A percentile compares a stretch with the other conserved stretches of the same genome.
phyloP scores from a whole-genome alignment of 2,329 filamentous ascomycete species.

The Diaporthe destruens region DNA sequence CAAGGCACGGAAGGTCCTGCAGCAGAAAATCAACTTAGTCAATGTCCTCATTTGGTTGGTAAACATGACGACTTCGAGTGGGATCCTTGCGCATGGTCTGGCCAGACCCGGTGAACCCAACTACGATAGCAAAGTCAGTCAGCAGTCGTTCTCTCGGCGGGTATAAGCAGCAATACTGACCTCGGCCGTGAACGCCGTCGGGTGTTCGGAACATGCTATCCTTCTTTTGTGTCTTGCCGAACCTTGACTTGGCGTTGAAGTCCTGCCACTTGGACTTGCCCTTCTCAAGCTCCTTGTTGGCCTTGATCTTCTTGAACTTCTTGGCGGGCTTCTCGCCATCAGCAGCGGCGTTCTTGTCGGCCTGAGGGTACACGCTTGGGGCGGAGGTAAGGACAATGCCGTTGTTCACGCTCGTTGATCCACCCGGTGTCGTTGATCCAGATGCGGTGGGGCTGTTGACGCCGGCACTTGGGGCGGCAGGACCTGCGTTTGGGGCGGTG shows the following conservation, averaged over 20 bases:
- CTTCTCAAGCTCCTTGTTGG: constrained; percentile 89
- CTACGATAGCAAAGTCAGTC: constrained; percentile 61
- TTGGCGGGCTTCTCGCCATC: constrained; percentile 79
- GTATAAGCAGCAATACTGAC: constrained; percentile 60
- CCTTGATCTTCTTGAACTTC: constrained; percentile 90
- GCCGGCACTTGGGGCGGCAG: constrained; percentile 48
- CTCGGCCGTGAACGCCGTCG: constrained; percentile 86
- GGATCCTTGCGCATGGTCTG: constrained; percentile 96
- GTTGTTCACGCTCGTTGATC: constrained; percentile 50
- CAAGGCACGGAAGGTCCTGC: constrained; percentile 43
- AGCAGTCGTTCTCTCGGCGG: background rate
- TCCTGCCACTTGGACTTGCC: constrained; percentile 96
- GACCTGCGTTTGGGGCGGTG: constrained; percentile 58
- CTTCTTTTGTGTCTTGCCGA: constrained; percentile 78
- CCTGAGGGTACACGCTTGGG: constrained; percentile 67
- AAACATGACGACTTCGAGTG: constrained; percentile 84
- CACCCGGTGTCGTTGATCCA: constrained; percentile 33
- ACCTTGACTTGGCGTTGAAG: constrained; percentile 83
- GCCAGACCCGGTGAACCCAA: constrained; percentile 96
- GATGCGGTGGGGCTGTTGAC: constrained; percentile 35
- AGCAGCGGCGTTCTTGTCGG: constrained; percentile 75
- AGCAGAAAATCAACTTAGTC: constrained; percentile 63
- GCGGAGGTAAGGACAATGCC: constrained; percentile 68
- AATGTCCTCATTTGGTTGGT: constrained; percentile 81
- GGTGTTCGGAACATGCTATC: constrained; percentile 98